phyloP scores from a whole-genome alignment of 2,329 filamentous ascomycete genomes.

The Talaromyces funiculosus region DNA sequence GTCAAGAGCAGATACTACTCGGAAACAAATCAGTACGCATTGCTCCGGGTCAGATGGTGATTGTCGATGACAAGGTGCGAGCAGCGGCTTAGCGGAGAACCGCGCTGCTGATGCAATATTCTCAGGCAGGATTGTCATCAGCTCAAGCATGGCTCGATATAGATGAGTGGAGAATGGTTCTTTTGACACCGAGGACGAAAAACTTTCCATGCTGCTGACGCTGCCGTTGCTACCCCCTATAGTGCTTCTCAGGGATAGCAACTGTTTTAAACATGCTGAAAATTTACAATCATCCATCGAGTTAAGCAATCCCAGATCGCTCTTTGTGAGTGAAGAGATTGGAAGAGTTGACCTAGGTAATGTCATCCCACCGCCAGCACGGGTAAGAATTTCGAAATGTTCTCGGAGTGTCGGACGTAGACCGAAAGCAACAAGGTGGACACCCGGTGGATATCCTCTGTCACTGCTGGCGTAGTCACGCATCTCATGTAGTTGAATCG shows the following conservation, averaged over 20 bases:
- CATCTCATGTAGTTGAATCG: conserved; percentile 59
- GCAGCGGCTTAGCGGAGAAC: conserved; percentile 34
- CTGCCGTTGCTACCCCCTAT: background rate
- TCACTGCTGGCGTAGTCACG: conserved; percentile 44
- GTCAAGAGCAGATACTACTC: conserved; percentile 58
- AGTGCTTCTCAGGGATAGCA: conserved; percentile 23
- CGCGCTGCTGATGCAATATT: conserved; percentile 29
- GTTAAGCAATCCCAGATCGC: conserved; percentile 51
- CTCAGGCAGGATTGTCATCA: conserved; percentile 40
- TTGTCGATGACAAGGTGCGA: conserved; percentile 29
- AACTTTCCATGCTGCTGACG: conserved; percentile 6
- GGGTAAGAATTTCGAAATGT: conserved; percentile 60
- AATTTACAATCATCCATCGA: conserved; percentile 39
- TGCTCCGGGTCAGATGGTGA: conserved; percentile 27
- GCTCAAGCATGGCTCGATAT: conserved; percentile 31
- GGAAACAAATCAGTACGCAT: conserved; percentile 51
- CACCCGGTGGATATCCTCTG: conserved; percentile 24
- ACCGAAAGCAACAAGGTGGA: conserved; percentile 41
- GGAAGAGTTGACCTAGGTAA: conserved; percentile 43
- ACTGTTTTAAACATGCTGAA: conserved; percentile 30
- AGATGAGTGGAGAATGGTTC: conserved; percentile 44
- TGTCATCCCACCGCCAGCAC: conserved; percentile 45
- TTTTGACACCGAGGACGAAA: conserved; percentile 23
- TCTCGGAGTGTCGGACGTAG: conserved; percentile 46
- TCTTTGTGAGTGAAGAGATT: conserved; percentile 48